A percentile compares a stretch with the other conserved stretches of the same genome.
Conservation (phyloP, 176 grass and related monocot genomes). For the Guadua angustifolia region DNA sequence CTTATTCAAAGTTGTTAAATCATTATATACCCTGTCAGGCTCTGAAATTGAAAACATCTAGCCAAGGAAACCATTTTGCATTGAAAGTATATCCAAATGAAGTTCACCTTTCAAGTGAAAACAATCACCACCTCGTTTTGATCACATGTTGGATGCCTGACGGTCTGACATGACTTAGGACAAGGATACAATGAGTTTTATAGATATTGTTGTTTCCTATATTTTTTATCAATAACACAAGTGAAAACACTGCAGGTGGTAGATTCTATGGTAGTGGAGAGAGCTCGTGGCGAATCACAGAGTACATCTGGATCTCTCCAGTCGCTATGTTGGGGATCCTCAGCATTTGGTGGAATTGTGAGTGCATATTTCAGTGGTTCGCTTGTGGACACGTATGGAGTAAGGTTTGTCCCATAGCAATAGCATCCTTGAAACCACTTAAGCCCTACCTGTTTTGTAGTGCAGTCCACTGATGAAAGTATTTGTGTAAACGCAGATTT, state of each 20-base stretch:
- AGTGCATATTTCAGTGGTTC: conserved; percentile 99
- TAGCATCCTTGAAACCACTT: conserved; percentile 22
- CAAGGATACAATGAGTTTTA: neutral
- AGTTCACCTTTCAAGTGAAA: conserved; percentile 6
- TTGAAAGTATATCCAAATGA: conserved; percentile 29
- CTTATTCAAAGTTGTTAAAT: conserved; percentile 27
- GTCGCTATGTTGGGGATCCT: conserved; percentile 97
- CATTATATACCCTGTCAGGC: neutral
- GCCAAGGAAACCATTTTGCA: neutral
- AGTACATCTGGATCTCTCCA: conserved; percentile 98
- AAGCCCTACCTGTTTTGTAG: conserved; percentile 19
- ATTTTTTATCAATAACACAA: conserved; percentile 39
- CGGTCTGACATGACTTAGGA: neutral
- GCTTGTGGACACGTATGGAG: conserved; percentile 85
- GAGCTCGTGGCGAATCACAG: conserved; percentile 96
- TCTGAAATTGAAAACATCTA: conserved; percentile 18
- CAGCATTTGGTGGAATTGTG: conserved; percentile 95
- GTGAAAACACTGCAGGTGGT: conserved; percentile 72
- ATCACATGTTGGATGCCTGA: neutral
- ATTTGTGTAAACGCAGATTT: conserved; percentile 71
- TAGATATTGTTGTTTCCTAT: conserved; percentile 37
- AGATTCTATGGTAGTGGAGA: conserved; percentile 99
- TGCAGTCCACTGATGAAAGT: conserved; percentile 49
- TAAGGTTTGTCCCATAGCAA: conserved; percentile 67
- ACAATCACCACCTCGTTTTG: neutral